A percentile compares a stretch with the other conserved stretches of the same genome.
phyloP scores from a whole-genome alignment of 2,329 filamentous ascomycete genomes.

The Stagonosporopsis vannaccii region DNA sequence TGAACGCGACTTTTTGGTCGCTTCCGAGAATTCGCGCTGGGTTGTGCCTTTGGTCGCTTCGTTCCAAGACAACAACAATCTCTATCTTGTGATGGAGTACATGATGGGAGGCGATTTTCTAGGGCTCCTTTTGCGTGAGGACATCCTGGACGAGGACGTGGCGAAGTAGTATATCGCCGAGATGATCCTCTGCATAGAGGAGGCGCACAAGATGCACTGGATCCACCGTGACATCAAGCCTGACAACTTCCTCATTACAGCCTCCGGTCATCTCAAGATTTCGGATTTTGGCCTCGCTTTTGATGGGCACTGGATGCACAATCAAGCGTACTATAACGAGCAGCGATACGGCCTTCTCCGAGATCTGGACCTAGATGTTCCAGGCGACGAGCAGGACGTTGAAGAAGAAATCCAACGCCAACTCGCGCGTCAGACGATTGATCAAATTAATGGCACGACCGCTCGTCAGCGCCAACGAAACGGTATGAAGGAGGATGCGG shows the following conservation, averaged over 20 bases:
- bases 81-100: constrained; percentile 98
- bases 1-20: constrained; percentile 89
- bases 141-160: constrained; percentile 78
- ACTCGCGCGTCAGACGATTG: constrained; percentile 60
- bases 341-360: constrained; percentile 80
- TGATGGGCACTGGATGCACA: constrained; percentile 93
- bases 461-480: constrained; percentile 29
- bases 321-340: constrained; percentile 83
- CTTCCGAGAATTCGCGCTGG: constrained; percentile 88
- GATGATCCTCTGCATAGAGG: constrained; percentile 95
- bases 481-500: constrained; percentile 30
- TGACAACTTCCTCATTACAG: constrained; percentile 92
- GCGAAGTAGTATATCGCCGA: constrained; percentile 91
- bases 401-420: constrained; percentile 57
- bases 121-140: constrained; percentile 82
- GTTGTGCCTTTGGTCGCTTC: constrained; percentile 86
- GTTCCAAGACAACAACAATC: constrained; percentile 83
- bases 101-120: constrained; percentile 97
- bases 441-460: constrained; percentile 46
- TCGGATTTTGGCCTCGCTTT: constrained; percentile 97
- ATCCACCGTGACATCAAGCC: constrained; percentile 97
- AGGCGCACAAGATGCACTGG: constrained; percentile 84
- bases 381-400: constrained; percentile 76
- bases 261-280: constrained; percentile 90
- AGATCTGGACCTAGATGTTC: constrained; percentile 75